These are phyloP conservation scores for Smallanthus sonchifolius DNA, from an alignment of 129 eudicot species.

Conservation along the genomic window DNA sequence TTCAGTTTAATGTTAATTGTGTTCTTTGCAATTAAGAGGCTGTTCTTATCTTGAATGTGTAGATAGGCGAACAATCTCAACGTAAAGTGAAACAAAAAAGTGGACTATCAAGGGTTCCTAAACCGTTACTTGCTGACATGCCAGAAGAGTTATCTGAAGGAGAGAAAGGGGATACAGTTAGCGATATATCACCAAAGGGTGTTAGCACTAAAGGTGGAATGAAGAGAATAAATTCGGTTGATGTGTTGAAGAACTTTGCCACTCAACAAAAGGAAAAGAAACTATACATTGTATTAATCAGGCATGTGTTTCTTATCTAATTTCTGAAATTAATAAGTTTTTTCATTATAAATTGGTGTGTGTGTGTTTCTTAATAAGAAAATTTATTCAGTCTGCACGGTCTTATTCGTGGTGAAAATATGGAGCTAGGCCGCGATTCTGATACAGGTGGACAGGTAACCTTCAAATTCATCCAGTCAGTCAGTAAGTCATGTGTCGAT, in stretches of 20 bases:
- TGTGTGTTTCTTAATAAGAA: background rate
- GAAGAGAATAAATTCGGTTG: slow-evolving; percentile 61
- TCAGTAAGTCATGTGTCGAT: background rate
- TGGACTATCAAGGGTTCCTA: slow-evolving; percentile 53
- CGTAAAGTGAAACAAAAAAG: slow-evolving; percentile 33
- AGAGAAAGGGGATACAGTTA: slow-evolving; percentile 53
- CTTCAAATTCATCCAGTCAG: background rate
- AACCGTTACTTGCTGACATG: slow-evolving; percentile 68
- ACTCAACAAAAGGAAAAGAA: slow-evolving; percentile 59
- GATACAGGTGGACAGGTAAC: slow-evolving; percentile 91
- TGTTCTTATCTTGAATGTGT: slow-evolving; percentile 13
- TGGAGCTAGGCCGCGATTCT: slow-evolving; percentile 94
- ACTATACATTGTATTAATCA: slow-evolving; percentile 69
- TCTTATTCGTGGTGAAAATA: slow-evolving; percentile 77
- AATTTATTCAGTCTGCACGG: slow-evolving; percentile 67
- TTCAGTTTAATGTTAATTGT: background rate
- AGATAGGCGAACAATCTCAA: slow-evolving; percentile 66
- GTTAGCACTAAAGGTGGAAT: slow-evolving; percentile 55
- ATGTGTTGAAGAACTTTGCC: slow-evolving; percentile 62
- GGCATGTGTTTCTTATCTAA: slow-evolving; percentile 29
- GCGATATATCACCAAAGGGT: slow-evolving; percentile 48
- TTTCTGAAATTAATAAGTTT: background rate
- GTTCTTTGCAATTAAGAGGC: background rate
- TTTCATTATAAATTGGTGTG: slow-evolving; percentile 6
- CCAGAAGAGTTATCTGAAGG: slow-evolving; percentile 83